Evolutionary conservation across 2,329 filamentous ascomycete genomes (phyloP).

Genomic region (Aspergillus sp.): DNA sequence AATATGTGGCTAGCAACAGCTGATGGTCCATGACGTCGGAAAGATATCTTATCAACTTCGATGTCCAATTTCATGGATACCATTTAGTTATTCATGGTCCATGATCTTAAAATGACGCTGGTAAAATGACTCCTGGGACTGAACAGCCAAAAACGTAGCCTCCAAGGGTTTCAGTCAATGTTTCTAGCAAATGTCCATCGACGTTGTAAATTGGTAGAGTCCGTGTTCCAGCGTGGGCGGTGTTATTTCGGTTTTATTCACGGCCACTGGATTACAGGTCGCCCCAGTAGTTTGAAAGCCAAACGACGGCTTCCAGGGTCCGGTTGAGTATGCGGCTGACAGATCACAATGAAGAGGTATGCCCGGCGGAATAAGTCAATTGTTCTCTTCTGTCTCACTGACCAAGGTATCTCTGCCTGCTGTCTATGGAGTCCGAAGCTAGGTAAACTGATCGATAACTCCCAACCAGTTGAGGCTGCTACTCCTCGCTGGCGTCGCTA

Average conservation of each 20-base stretch:
- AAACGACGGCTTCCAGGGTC: slow-evolving; percentile 17
- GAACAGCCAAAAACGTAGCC: not conserved
- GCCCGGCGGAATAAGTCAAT: slow-evolving; percentile 40
- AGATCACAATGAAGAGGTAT: slow-evolving; percentile 27
- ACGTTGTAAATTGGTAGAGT: not conserved
- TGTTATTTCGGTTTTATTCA: slow-evolving; percentile 19
- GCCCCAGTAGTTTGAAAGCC: slow-evolving; percentile 24
- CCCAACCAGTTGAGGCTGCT: slow-evolving; percentile 38
- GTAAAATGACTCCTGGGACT: not conserved
- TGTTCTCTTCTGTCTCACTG: slow-evolving; percentile 35
- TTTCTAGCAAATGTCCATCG: slow-evolving; percentile 17
- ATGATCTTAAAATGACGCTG: not conserved
- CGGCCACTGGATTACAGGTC: slow-evolving; percentile 29
- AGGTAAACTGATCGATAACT: slow-evolving; percentile 57
- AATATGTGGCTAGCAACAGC: not conserved
- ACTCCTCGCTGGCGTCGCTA: slow-evolving; percentile 61
- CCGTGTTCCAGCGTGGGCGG: slow-evolving; percentile 3
- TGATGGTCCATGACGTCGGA: slow-evolving; percentile 8
- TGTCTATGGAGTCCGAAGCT: slow-evolving; percentile 73
- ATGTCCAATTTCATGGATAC: not conserved
- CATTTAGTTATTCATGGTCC: not conserved
- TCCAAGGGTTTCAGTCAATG: not conserved
- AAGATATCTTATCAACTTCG: not conserved
- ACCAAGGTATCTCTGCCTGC: slow-evolving; percentile 51
- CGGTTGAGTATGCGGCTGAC: slow-evolving; percentile 21